Evolutionary conservation across 805 yeast species (phyloP), one percentile per base, ranked within the genome.

Genomic region (Candida lessepsii): DNA sequence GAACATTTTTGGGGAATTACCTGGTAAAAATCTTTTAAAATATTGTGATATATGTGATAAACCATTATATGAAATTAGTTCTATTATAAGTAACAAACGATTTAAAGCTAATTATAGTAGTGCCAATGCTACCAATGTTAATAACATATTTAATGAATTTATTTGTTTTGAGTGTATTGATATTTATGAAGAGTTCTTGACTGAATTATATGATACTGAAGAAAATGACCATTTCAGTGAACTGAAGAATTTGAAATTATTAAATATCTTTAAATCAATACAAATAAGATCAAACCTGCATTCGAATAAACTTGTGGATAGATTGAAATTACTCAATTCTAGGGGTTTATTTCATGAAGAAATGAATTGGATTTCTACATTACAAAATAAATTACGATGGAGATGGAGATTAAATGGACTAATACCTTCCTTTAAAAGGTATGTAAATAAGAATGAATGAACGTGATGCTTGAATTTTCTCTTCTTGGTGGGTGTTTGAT

Each of bases 1-100:
- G 44, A 63, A 58, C 29, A 62, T 67, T 25, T 62, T 62, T 50
- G 70, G 71, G 14, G 56, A 57, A 35, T 56, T 65, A 25, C 71
- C 71, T 0, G 72, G 70, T 9, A 48, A 60, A 29, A 64, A 63
- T 45, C 41, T 58, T 24, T 55, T 75, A 26, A 71, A 70, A 45
- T 61, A 75, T 51, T 83, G 91, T 53, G 77, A 81, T n/a, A 63
- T 83, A 9, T 83, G 91, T 57, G 86, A 81, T 27, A 75, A 72
- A 39, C 86, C 88, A 11, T 56, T 83, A 20, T 83, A 82, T 55
- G 88, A 83, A 42, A 56, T 70, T 48, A 80, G 57, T 63, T 83
- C 65, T 14, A 54, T 66, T 38, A 55, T 57, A 39, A 54, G 47
- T 44, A 47, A 53, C 36, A 41, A 33, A 16, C 19, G 47, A 17